A percentile compares a stretch with the other conserved stretches of the same genome.
These are phyloP conservation scores for Conoideocrella luteorostrata DNA, from an alignment of 2,329 filamentous ascomycete genomes.

Conservation along the genomic window DNA sequence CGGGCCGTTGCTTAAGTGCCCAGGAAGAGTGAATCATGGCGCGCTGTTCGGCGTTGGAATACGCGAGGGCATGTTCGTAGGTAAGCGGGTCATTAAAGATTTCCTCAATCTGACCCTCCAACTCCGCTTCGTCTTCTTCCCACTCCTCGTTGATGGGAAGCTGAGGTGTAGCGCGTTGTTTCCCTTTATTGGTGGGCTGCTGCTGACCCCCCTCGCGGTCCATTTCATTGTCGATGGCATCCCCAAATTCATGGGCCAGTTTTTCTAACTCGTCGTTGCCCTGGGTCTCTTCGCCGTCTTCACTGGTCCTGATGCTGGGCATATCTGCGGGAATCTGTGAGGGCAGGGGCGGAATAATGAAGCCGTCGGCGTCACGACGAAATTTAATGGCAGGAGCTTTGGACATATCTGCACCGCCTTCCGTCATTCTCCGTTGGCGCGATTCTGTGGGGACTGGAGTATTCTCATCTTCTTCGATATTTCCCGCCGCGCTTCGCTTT, in stretches of 20 bases:
- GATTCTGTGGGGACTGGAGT: background rate
- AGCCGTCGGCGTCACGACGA: constrained; percentile 60
- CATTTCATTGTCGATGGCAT: constrained; percentile 26
- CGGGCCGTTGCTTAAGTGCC: constrained; percentile 41
- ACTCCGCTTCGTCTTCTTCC: constrained; percentile 54
- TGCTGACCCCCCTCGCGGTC: constrained; percentile 12
- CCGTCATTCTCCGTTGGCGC: constrained; percentile 13
- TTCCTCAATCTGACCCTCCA: constrained; percentile 65
- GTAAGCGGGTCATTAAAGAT: constrained; percentile 59
- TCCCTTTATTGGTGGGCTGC: constrained; percentile 15
- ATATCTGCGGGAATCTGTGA: constrained; percentile 30
- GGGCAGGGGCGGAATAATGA: constrained; percentile 53
- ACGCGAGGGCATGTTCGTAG: constrained; percentile 47
- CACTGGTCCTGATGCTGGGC: constrained; percentile 10
- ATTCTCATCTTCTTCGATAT: constrained; percentile 13
- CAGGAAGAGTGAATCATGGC: constrained; percentile 48
- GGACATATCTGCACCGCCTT: constrained; percentile 29
- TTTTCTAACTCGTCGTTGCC: constrained; percentile 30
- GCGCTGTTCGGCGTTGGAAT: constrained; percentile 51
- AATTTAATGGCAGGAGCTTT: constrained; percentile 28
- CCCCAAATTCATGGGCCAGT: constrained; percentile 40
- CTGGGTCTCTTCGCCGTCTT: constrained; percentile 13
- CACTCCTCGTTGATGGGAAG: constrained; percentile 56
- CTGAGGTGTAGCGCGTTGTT: constrained; percentile 30
- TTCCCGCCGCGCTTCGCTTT: constrained; percentile 28